These are phyloP conservation scores for Zea mays DNA, from an alignment of 176 grass and related monocot species.

Conservation along the genomic window Zm-B73-REFERENCE-NAM-5.0 NC_050102.1:179560001-179560500, in stretches of 20 bases:
- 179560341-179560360: not conserved
- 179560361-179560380: too few relatives aligned
- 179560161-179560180: conserved; percentile 1
- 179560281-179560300: not conserved
- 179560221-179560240: conserved; percentile 26
- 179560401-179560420: too few relatives aligned
- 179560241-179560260: conserved; percentile 31
- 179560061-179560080: conserved; percentile 62
- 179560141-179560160: conserved; percentile 20
- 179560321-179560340: not conserved
- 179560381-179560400: too few relatives aligned
- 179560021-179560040: not conserved
- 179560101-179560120: conserved; percentile 55
- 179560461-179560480: too few relatives aligned
- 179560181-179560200: conserved; percentile 52
- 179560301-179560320: conserved; percentile 12
- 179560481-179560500: not conserved
- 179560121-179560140: not conserved
- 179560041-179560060: not conserved
- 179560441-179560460: too few relatives aligned
- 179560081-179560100: conserved; percentile 62
- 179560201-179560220: not conserved
- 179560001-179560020: not conserved
- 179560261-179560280: conserved; percentile 39
- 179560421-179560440: too few relatives aligned